These are phyloP conservation scores for Polyrhizophydium stewartii DNA, from an alignment of 371 early-diverging fungal genomes.

Conservation along the genomic window DNA sequence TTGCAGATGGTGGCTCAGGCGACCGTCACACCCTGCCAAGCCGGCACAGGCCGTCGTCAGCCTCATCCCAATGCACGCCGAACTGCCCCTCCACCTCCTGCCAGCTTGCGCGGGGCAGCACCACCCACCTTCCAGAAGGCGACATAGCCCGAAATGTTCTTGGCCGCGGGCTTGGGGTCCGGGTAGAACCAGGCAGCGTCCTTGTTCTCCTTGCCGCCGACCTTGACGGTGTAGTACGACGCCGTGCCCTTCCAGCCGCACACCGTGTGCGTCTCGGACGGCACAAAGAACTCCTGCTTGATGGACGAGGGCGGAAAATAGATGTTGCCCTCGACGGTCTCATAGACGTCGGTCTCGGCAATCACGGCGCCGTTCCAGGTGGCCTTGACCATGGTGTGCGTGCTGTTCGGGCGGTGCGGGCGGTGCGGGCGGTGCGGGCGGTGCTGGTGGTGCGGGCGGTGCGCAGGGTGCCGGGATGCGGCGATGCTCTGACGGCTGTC, in stretches of 20 bases:
- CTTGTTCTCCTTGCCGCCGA: slow-evolving; percentile 29
- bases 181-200: slow-evolving; percentile 42
- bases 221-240: slow-evolving; percentile 28
- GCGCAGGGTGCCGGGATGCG: no score
- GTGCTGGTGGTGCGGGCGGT: no score
- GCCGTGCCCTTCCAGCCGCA: slow-evolving; percentile 35
- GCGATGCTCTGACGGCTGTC: no score
- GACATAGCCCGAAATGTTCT: slow-evolving; percentile 28
- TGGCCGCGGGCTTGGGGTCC: slow-evolving; percentile 34
- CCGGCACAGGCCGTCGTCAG: no score
- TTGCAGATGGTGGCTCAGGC: neutral
- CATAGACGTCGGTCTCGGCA: slow-evolving; percentile 27
- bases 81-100: no score
- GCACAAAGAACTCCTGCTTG: slow-evolving; percentile 30
- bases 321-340: slow-evolving; percentile 33
- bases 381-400: slow-evolving; percentile 17
- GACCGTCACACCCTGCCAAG: no score
- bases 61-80: no score
- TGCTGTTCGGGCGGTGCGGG: no score
- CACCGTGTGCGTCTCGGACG: slow-evolving; percentile 19
- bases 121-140: slow-evolving; percentile 33
- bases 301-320: slow-evolving; percentile 27
- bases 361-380: slow-evolving; percentile 29
- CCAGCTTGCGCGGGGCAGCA: no score
- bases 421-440: no score